A percentile compares a stretch with the other conserved stretches of the same genome.
phyloP scores from a whole-genome alignment of 768 basidiomycete genomes.

The Tylopilus felleus region DNA sequence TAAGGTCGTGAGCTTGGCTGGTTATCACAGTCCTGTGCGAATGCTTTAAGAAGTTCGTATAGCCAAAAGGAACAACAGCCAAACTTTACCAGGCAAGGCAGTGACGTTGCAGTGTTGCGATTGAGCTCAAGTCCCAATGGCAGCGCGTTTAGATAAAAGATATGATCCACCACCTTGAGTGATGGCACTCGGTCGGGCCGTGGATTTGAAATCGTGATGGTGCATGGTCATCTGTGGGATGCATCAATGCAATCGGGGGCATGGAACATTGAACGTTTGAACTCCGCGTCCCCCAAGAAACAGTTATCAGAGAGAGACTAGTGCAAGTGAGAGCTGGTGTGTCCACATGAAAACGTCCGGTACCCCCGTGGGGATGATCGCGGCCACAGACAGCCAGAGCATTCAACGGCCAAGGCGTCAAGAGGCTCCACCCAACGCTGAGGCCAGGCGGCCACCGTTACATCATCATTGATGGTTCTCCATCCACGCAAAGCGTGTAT shows the following conservation, averaged over 20 bases:
- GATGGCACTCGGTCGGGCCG: background rate
- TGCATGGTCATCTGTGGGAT: background rate
- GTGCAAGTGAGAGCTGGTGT: background rate
- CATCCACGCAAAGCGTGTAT: background rate
- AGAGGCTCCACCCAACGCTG: background rate
- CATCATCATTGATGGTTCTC: background rate
- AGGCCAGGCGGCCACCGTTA: background rate
- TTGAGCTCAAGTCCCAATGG: background rate
- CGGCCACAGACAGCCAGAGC: background rate
- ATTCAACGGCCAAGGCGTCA: background rate
- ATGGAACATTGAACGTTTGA: background rate
- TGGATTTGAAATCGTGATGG: background rate
- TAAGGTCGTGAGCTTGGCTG: constrained; percentile 7
- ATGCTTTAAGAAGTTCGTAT: constrained; percentile 2
- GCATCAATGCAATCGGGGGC: background rate
- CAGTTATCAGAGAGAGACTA: no score
- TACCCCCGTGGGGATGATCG: background rate
- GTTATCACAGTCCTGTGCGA: background rate
- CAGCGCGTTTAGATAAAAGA: constrained; percentile 11
- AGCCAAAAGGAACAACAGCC: constrained; percentile 11
- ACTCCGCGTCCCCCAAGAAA: background rate
- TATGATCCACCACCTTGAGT: background rate
- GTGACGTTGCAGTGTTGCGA: constrained; percentile 11
- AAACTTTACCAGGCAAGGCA: background rate
- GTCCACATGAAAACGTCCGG: background rate